Base-by-base conservation (phyloP, 1,139 yeast species). In the Yamadazyma buinensis region DNA sequence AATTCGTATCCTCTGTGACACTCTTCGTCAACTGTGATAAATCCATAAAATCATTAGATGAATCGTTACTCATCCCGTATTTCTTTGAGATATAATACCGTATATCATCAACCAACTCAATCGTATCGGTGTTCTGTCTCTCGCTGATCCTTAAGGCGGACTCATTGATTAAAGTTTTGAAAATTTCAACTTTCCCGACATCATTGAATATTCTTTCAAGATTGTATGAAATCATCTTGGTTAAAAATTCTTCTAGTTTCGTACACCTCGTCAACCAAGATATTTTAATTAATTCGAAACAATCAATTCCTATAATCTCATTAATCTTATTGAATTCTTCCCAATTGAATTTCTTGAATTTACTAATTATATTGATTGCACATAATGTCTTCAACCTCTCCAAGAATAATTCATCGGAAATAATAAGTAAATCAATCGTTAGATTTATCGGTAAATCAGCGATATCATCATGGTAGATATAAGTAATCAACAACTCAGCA, bases 71-170 rank as follows among this genome's bases (percentile, higher is more conserved):
- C 4, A 59, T 59, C 1, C 59, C 55, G 42, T 72, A 72, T 43
- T 73, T 76, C 48, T 72, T 69, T 3, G 71, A 58, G 36, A 84
- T 55, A 44, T 79, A 82, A 54, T 72, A 84, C 41, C 90, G 64
- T 9, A 84, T 79, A 57, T 84, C 95, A 57, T 84, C 95, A 26
- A 84, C 64, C 44, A 84, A 60, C 49, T 84, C 95, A 52, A 84
- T 81, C 1, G 94, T 81, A 57, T 84, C 95, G 0, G 85, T 80
- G 39, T 77, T 84, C 47, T 84, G 80, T 52, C 94, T 69, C 13
- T 58, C 60, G 15, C 67, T 52, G 37, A 84, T 82, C 46, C 87
- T 62, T 10, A 54, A 49, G 0, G 94, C 84, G 49, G 84, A 74
- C 32, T 66, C 67, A 46, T 30, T 32, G 11, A 67, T 55, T 13